Evolutionary conservation across 371 early-diverging fungal species (phyloP).

Genomic region (Actinomortierella wolfii): DNA sequence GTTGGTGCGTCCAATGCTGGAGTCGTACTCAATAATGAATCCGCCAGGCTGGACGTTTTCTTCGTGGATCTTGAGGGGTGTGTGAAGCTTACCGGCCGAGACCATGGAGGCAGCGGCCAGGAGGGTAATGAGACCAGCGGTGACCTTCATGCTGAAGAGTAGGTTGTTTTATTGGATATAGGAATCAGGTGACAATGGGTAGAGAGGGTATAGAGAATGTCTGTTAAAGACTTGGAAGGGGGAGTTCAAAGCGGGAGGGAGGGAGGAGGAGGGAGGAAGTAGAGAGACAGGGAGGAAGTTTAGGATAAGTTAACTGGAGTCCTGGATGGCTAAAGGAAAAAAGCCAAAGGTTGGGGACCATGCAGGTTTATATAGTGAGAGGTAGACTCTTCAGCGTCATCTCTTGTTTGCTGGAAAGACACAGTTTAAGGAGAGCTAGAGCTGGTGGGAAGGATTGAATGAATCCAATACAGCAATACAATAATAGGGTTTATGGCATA

Average conservation of each 20-base stretch:
- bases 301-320: not conserved
- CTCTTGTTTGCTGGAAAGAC: no score
- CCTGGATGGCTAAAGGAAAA: constrained; percentile 7
- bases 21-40: constrained; percentile 5
- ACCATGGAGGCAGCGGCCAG: constrained; percentile 30
- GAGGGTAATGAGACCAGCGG: constrained; percentile 17
- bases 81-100: constrained; percentile 24
- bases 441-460: no score
- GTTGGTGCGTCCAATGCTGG: not conserved
- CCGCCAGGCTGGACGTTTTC: not conserved
- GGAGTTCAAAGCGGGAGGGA: not conserved
- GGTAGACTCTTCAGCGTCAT: no score
- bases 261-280: not conserved
- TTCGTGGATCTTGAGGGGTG: no score
- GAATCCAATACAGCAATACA: no score
- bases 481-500: no score
- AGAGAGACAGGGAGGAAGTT: not conserved
- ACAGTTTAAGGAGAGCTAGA: no score
- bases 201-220: not conserved
- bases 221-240: constrained; percentile 9
- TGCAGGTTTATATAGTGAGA: no score
- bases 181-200: no score
- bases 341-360: not conserved
- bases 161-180: not conserved
- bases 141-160: constrained; percentile 26